Evolutionary conservation across 2,329 filamentous ascomycete species (phyloP).

Genomic region (Penicillium sp.): DNA sequence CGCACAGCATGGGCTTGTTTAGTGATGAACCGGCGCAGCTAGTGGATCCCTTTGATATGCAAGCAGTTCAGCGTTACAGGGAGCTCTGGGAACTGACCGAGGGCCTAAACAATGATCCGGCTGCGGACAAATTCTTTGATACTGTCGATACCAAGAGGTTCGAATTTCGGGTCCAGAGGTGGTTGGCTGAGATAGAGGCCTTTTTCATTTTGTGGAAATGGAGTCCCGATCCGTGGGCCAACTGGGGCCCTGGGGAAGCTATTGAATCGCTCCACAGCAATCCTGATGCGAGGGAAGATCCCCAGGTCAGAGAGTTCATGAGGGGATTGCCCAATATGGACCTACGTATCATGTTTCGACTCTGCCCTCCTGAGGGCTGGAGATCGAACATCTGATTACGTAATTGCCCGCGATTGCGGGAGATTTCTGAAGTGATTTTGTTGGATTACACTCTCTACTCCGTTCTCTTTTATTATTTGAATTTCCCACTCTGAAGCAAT

Average conservation of each 20-base stretch:
- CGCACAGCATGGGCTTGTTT: neutral
- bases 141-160: neutral
- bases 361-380: slow-evolving; percentile 1
- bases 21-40: slow-evolving; percentile 1
- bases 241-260: neutral
- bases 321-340: neutral
- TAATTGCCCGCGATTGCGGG: slow-evolving; percentile 8
- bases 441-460: neutral
- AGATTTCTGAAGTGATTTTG: slow-evolving; percentile 20
- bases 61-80: neutral
- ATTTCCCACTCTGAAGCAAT: slow-evolving; percentile 21
- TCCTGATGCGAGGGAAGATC: neutral
- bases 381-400: neutral
- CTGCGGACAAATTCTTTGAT: slow-evolving; percentile 1
- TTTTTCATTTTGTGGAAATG: neutral
- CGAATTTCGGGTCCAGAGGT: neutral
- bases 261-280: neutral
- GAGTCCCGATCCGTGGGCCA: neutral
- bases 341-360: slow-evolving; percentile 7
- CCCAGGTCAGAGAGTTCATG: neutral
- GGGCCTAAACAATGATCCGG: neutral
- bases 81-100: neutral
- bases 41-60: neutral
- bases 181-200: neutral
- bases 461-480: neutral